Conservation (phyloP, 331 rosid genomes). For the Malus hybrid region DNA sequence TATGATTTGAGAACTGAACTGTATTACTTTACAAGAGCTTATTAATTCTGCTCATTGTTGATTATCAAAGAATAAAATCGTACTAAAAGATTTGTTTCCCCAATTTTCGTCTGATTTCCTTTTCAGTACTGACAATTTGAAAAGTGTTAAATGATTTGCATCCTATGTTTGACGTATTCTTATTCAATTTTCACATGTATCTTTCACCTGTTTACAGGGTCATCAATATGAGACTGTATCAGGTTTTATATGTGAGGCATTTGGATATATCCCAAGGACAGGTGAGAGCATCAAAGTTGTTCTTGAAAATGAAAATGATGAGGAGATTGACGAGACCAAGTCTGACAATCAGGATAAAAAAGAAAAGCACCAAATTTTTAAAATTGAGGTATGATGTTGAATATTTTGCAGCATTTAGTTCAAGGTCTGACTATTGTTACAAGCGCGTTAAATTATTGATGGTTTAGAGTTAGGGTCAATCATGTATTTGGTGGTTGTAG, state of each 20-base stretch:
- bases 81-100: background rate
- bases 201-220: constrained; percentile 50
- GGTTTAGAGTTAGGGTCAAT: background rate
- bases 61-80: background rate
- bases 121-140: background rate
- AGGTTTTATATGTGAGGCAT: constrained; percentile 90
- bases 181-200: background rate
- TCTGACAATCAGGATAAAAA: constrained; percentile 63
- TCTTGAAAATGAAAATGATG: constrained; percentile 81
- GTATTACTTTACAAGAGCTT: background rate
- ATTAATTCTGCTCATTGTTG: background rate
- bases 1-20: background rate
- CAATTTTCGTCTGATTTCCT: background rate
- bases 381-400: constrained; percentile 60
- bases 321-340: constrained; percentile 49
- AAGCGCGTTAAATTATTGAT: no score
- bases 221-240: constrained; percentile 98
- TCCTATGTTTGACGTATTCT: background rate
- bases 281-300: constrained; percentile 87
- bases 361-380: constrained; percentile 64
- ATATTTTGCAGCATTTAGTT: constrained; percentile 4
- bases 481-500: background rate
- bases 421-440: background rate
- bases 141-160: no score
- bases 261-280: constrained; percentile 96